These are phyloP conservation scores for Rhodotorula sp. DNA, from an alignment of 1,284 basidiomycete species.

Conservation along the genomic window DNA sequence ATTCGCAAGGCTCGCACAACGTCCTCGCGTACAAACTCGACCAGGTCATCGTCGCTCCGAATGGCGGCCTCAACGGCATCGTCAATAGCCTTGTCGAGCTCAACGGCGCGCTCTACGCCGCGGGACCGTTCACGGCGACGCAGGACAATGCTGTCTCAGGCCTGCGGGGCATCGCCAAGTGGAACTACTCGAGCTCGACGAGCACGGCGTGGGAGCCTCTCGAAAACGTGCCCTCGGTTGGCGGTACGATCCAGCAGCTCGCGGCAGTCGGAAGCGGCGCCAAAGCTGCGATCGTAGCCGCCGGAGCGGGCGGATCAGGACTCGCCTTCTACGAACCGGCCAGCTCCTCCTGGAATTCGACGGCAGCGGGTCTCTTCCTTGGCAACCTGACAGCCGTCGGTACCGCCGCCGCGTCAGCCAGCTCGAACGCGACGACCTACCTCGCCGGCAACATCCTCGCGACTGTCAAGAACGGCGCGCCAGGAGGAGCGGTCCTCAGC, in stretches of 20 bases:
- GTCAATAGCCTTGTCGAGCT: slow-evolving; percentile 43
- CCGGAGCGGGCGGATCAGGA: slow-evolving; percentile 23
- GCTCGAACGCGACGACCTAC: slow-evolving; percentile 42
- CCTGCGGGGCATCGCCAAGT: slow-evolving; percentile 49
- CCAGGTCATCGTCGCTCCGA: slow-evolving; percentile 49
- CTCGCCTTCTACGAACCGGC: slow-evolving; percentile 31
- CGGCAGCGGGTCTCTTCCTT: slow-evolving; percentile 27
- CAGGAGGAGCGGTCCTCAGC: slow-evolving; percentile 52
- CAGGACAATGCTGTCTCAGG: slow-evolving; percentile 67
- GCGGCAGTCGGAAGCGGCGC: slow-evolving; percentile 36
- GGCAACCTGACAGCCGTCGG: slow-evolving; percentile 35
- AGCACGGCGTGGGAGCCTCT: slow-evolving; percentile 48
- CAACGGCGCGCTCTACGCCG: slow-evolving; percentile 65
- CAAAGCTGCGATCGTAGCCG: slow-evolving; percentile 21
- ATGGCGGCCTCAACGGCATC: slow-evolving; percentile 48
- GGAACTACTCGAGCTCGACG: slow-evolving; percentile 21
- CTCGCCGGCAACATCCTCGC: slow-evolving; percentile 53
- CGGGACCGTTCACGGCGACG: slow-evolving; percentile 78
- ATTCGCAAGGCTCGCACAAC: slow-evolving; percentile 58
- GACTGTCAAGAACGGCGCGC: slow-evolving; percentile 48
- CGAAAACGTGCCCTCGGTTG: slow-evolving; percentile 59
- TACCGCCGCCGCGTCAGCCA: background rate
- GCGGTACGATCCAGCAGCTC: slow-evolving; percentile 70
- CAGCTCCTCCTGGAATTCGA: slow-evolving; percentile 15
- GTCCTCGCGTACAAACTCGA: slow-evolving; percentile 61